These are phyloP conservation scores for Ceratobasidium sp. DNA, from an alignment of 1,284 basidiomycete species.

Conservation along the genomic window DNA sequence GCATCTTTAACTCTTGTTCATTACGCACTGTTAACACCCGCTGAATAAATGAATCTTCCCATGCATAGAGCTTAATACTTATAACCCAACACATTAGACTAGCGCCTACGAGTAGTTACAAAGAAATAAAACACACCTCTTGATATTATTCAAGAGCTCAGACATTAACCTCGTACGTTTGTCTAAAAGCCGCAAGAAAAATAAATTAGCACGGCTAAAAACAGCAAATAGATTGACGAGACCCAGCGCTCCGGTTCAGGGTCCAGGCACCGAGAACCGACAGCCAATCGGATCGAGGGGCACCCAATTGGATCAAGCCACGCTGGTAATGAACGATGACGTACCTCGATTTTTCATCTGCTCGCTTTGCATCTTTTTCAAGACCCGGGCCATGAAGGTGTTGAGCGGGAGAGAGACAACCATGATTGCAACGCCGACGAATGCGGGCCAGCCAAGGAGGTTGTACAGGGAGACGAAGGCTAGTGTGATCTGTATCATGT, in stretches of 20 bases:
- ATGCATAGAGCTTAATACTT: constrained; percentile 82
- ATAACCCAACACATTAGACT: too few species aligned
- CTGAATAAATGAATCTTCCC: constrained; percentile 89
- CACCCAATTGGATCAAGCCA: too few species aligned
- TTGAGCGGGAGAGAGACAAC: constrained; percentile 84
- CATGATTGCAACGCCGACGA: constrained; percentile 95
- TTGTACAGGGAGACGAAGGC: constrained; percentile 92
- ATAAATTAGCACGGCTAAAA: too few species aligned
- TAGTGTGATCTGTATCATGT: constrained; percentile 72
- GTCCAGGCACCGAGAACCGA: too few species aligned
- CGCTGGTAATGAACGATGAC: background rate
- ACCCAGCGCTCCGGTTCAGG: too few species aligned
- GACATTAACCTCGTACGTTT: constrained; percentile 79
- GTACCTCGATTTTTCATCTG: constrained; percentile 90
- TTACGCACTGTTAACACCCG: constrained; percentile 84
- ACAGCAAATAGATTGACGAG: too few species aligned
- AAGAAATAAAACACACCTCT: constrained; percentile 60
- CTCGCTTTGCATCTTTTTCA: constrained; percentile 84
- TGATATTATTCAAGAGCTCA: constrained; percentile 89
- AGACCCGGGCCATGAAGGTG: constrained; percentile 77
- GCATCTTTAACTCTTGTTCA: constrained; percentile 83
- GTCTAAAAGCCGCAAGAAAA: constrained; percentile 57
- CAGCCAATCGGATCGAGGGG: too few species aligned
- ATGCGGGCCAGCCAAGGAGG: constrained; percentile 91
- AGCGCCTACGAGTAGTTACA: too few species aligned